Percentiles rank a stretch among this genome's conserved stretches.
Conservation (phyloP, 768 basidiomycete species). For the Exidia glandulosa region DNA sequence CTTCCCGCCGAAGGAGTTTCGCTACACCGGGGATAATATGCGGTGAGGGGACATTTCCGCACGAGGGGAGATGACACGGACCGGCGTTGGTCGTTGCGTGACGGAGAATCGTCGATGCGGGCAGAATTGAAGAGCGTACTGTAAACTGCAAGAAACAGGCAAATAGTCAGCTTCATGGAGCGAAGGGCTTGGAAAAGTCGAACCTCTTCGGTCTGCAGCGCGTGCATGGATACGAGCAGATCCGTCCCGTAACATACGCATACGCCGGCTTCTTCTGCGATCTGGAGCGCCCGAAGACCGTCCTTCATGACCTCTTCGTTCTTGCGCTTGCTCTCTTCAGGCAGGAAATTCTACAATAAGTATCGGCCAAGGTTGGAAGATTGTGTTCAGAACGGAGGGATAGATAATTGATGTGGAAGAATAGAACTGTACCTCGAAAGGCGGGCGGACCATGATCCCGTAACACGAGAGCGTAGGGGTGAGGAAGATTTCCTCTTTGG, state of each 20-base stretch:
- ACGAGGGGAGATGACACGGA: conserved; percentile 3
- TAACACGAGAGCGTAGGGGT: conserved; percentile 34
- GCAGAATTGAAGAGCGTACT: conserved; percentile 25
- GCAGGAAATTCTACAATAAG: conserved; percentile 19
- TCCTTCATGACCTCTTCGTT: conserved; percentile 30
- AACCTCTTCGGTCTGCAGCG: conserved; percentile 39
- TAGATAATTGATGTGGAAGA: not conserved
- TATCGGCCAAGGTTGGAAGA: too few relatives aligned
- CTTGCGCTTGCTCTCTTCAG: conserved; percentile 27
- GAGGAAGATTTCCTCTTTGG: conserved; percentile 28
- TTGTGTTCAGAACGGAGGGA: too few relatives aligned
- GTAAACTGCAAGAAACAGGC: conserved; percentile 17
- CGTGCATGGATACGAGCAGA: conserved; percentile 49
- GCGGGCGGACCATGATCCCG: conserved; percentile 30
- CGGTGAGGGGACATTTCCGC: too few relatives aligned
- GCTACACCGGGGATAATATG: conserved; percentile 11
- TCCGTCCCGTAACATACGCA: conserved; percentile 27
- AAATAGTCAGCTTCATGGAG: not conserved
- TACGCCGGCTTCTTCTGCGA: conserved; percentile 31
- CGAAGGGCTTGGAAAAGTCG: not conserved
- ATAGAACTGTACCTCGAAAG: conserved; percentile 26
- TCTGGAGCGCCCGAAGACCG: conserved; percentile 29
- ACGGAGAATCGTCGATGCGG: conserved; percentile 22
- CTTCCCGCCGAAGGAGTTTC: conserved; percentile 24
- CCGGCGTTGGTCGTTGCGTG: conserved; percentile 33